Percentiles rank a stretch among this genome's conserved stretches.
These are phyloP conservation scores for Chrysochromulina parva DNA, from an alignment of 78 protist genomes.

Conservation along the genomic window DNA sequence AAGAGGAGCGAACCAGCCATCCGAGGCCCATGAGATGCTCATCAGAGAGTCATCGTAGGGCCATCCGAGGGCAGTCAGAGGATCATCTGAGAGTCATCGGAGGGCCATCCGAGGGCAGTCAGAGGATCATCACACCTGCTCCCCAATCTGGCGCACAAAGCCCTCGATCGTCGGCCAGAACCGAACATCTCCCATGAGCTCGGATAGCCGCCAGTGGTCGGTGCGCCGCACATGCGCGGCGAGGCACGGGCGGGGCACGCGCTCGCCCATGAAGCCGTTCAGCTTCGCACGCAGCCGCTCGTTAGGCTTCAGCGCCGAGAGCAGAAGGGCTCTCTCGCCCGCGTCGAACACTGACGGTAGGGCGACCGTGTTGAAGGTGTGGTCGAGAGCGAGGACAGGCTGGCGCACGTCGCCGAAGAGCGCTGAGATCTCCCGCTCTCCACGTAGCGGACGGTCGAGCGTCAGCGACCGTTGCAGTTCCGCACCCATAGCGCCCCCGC, in stretches of 20 bases:
- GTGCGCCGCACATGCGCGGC: background rate
- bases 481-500: no score
- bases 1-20: no score
- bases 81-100: no score
- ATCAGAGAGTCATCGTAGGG: no score
- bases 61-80: no score
- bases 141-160: background rate
- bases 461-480: no score
- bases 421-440: background rate
- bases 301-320: background rate
- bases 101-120: no score
- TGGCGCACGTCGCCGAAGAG: background rate
- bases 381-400: background rate
- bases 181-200: background rate
- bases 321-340: background rate
- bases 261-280: background rate
- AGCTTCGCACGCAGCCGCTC: background rate
- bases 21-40: no score
- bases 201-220: background rate
- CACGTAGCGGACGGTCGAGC: no score
- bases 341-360: background rate
- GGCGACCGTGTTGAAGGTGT: background rate
- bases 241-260: background rate
- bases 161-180: background rate
- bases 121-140: no score